Evolutionary conservation across 768 basidiomycete genomes (phyloP), one percentile per base, ranked within the genome.

Genomic region (Fomitopsis pulvina): DNA sequence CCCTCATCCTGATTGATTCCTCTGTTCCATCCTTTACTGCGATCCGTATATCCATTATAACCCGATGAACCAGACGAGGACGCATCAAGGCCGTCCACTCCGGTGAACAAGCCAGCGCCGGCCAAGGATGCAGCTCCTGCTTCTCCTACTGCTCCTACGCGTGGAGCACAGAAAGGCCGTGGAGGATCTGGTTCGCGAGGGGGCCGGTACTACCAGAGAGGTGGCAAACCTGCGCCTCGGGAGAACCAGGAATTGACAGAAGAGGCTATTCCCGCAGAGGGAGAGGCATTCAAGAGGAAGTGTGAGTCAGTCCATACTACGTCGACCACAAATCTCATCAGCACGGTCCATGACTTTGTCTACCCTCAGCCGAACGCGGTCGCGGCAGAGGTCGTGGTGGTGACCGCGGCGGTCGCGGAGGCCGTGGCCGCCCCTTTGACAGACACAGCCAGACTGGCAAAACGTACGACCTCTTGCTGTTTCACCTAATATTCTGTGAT

Each of bases 371-470:
- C 43, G 43, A 37, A 14, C 34, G 34, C 14, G 71, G 59, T 41
- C 60, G 73, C 55, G 67, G 69, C 42, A 65, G 71, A 45, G 71
- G 69, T 46, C 60, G 70, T 28, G 64, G 64, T 30, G 68, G 72
- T 56, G 68, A 71, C 38, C 68, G 68, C 50, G 74, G 81, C 57
- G 74, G 79, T 41, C 73, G 78, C 59, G 69, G 76, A 46, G 74
- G 80, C 32, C 79, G 83, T 50, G 86, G 86, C 52, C 84, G 90
- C 66, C 73, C 79, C 54, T 89, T 81, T 64, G 93, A 95, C 74
- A 87, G 76, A 70, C 91, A 92, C 69, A 88, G 85, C 60, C 80
- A 78, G 62, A 91, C 91, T 34, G 91, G 87, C 66, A 87, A 85
- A 70, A 83, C 75, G 87, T 87, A 60, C 55, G 85, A 75, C 20